Conservation (phyloP, 805 yeast genomes). For the Lipomyces yamanashiensis region DNA sequence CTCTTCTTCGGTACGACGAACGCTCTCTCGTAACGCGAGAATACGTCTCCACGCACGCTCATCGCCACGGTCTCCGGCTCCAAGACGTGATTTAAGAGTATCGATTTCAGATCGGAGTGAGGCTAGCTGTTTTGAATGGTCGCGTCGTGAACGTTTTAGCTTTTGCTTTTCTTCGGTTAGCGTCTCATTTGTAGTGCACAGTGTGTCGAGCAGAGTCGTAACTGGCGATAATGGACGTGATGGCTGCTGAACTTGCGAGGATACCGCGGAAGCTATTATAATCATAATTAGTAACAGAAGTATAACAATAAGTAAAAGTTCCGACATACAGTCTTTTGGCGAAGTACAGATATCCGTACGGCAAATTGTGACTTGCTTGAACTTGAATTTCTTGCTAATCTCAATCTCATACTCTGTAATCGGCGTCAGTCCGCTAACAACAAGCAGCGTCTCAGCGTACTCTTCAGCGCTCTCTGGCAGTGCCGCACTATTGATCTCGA, state of each 20-base stretch:
- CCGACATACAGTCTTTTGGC: constrained; percentile 28
- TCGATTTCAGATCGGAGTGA: constrained; percentile 63
- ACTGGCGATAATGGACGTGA: constrained; percentile 58
- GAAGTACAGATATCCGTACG: constrained; percentile 33
- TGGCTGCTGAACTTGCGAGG: constrained; percentile 33
- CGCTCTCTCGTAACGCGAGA: constrained; percentile 55
- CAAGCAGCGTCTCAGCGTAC: constrained; percentile 54
- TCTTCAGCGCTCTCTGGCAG: constrained; percentile 15
- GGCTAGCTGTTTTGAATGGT: constrained; percentile 58
- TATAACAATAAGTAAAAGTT: background rate
- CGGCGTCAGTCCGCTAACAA: constrained; percentile 69
- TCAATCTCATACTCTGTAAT: constrained; percentile 66
- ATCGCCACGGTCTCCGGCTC: constrained; percentile 58
- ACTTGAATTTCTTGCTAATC: constrained; percentile 47
- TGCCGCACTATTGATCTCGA: background rate
- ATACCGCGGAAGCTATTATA: constrained; percentile 12
- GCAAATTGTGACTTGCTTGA: constrained; percentile 27
- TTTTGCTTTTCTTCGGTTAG: constrained; percentile 62
- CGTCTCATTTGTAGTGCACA: constrained; percentile 65
- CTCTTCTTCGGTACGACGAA: constrained; percentile 48
- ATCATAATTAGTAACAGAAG: background rate
- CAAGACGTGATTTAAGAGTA: constrained; percentile 53
- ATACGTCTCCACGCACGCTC: constrained; percentile 60
- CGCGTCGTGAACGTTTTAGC: constrained; percentile 61
- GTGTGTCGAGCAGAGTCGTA: constrained; percentile 66